Base-by-base conservation (phyloP, 2,329 filamentous ascomycete genomes). In the Ceratocystis albifundus region DNA sequence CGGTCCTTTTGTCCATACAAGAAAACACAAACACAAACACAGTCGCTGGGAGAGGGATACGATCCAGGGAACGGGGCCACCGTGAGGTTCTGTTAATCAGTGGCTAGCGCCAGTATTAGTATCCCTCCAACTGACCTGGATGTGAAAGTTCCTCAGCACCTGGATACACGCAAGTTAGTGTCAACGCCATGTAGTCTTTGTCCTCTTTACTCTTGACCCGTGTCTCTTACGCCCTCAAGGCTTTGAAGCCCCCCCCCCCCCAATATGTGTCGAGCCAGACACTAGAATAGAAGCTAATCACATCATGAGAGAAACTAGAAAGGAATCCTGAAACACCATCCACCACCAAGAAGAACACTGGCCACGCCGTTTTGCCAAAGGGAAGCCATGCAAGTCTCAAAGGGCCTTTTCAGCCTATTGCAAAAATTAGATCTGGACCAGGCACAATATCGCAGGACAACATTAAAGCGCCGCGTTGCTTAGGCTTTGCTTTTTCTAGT, bases 241-340 rank as follows among this genome's bases (percentile, higher is more conserved):
- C 30, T 30, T 36, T 5, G 36, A n/a, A 59, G 7, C 22, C 17
- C 53, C n/a, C n/a, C n/a, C n/a, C n/a, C n/a, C n/a, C n/a, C 53
- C 32, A 28, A 57, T 32, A 6, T 57, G 53, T 17, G 25, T 57
- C 28, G 20, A n/a, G 22, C 53, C 53, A 57, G 25, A 59, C 22
- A 36, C 55, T 59, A 59, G 28, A 20, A 36, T 20, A 8, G 17
- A 20, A 36, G 55, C 15, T 59, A 59, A 59, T 6, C 55, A 59
- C 55, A 10, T 8, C 2, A n/a, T 17, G 17, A 59, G 28, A 59
- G 55, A 59, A 36, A 59, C 55, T 30, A 59, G 20, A 59, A 59
- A 28, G 55, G 55, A 59, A 32, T 36, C 25, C 55, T 59, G 55
- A 59, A 59, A 59, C 55, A 59, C 55, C 28, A 7, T 59, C 15